Conservation (phyloP, 805 yeast genomes). For the Teunomyces tritomae region DNA sequence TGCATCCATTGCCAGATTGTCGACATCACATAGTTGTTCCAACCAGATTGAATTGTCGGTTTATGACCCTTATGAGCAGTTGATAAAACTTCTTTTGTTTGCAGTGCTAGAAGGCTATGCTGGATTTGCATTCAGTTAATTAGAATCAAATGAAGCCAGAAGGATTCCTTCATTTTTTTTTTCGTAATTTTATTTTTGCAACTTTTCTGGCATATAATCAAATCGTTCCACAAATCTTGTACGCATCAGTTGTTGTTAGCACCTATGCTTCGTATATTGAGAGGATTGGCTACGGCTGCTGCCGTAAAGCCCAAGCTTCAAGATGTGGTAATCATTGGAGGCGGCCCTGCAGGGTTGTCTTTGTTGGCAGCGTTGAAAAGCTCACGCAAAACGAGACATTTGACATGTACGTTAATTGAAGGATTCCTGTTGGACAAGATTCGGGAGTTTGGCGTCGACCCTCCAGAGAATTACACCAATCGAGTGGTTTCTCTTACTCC, state of each 20-base stretch:
- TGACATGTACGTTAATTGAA: slow-evolving; percentile 71
- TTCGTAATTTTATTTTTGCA: neutral
- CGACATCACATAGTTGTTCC: slow-evolving; percentile 95
- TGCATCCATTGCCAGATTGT: slow-evolving; percentile 79
- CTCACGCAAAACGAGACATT: slow-evolving; percentile 57
- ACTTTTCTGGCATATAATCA: neutral
- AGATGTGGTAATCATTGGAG: slow-evolving; percentile 89
- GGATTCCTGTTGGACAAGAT: slow-evolving; percentile 58
- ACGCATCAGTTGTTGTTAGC: neutral
- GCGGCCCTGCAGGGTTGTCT: slow-evolving; percentile 95
- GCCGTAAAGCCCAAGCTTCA: slow-evolving; percentile 13
- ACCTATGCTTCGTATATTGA: slow-evolving; percentile 5
- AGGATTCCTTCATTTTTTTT: too few species aligned
- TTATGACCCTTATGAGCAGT: slow-evolving; percentile 81
- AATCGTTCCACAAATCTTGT: slow-evolving; percentile 1
- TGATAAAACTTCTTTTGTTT: slow-evolving; percentile 72
- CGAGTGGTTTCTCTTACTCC: slow-evolving; percentile 88
- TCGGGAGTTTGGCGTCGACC: slow-evolving; percentile 40
- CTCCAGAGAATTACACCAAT: slow-evolving; percentile 62
- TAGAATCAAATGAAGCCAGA: neutral
- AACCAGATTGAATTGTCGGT: slow-evolving; percentile 93
- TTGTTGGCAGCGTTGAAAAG: slow-evolving; percentile 76
- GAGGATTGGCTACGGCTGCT: slow-evolving; percentile 8
- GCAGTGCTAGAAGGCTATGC: slow-evolving; percentile 95
- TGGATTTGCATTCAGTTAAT: slow-evolving; percentile 83